Evolutionary conservation across 345 rosid genomes (phyloP).

Genomic region (Boechera divaricarpa): DNA sequence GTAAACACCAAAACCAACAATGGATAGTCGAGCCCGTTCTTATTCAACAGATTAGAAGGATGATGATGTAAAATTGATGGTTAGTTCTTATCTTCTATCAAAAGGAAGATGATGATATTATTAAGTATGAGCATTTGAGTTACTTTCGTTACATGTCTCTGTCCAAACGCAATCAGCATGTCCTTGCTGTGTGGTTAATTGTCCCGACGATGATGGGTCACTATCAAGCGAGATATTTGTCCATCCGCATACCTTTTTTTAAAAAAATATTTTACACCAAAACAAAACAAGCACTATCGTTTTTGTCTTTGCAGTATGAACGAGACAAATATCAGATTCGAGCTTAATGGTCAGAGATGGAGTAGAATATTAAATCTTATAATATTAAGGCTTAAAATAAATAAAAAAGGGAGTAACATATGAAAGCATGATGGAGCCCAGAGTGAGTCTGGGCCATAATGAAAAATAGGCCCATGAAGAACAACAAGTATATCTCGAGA

Average conservation of each 20-base stretch:
- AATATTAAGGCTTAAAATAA: not conserved
- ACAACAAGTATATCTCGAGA: constrained; percentile 13
- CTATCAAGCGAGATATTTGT: constrained; percentile 30
- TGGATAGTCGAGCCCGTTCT: not conserved
- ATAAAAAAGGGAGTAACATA: not conserved
- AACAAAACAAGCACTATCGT: not conserved
- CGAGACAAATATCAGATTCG: constrained; percentile 29
- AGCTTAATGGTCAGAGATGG: not conserved
- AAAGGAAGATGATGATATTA: not conserved
- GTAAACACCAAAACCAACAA: not conserved
- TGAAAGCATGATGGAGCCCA: not conserved
- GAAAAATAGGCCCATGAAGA: constrained; percentile 20
- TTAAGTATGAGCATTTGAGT: not conserved
- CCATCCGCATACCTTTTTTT: constrained; percentile 11
- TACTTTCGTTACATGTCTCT: not conserved
- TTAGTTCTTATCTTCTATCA: not conserved
- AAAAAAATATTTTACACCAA: not conserved
- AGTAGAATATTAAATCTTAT: not conserved
- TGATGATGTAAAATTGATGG: not conserved
- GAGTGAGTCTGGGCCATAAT: constrained; percentile 10
- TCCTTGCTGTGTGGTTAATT: constrained; percentile 1
- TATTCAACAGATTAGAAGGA: not conserved
- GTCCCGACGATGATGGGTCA: constrained; percentile 13
- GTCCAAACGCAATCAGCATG: constrained; percentile 15
- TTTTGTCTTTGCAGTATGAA: constrained; percentile 5